Evolutionary conservation across 176 grass and related monocot species (phyloP), one percentile per base, ranked within the genome.

Genomic region (Avena insularis): DNA sequence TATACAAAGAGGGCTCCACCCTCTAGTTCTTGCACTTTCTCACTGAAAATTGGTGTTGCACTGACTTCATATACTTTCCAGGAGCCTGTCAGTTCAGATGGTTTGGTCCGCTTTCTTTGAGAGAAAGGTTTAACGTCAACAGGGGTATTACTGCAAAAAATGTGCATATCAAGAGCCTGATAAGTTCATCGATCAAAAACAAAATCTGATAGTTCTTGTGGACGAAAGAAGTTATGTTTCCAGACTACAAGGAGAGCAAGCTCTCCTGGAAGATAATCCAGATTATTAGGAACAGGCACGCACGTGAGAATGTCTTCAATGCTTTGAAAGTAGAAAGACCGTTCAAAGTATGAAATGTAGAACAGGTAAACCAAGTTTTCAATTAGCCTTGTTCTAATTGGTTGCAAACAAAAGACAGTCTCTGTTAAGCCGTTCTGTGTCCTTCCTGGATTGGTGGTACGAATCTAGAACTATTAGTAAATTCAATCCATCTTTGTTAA

Each of bases 31-130:
- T 87, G 69, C 17, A 49, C 77, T 55, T 89, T 69, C 77, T 85
- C 88, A 55, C 84, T 79, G 69, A 96, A 99, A 83, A 99, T 90
- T 63, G 97, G 97, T 80, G 90, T 96, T 48, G 97, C 94, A 78
- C 93, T 93, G 46, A 99, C 83, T 87, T 99, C 97, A 51, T 94
- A 99, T 57, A 99, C 92, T 85, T 99, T 99, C 97, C 97, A 99
- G 50, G 90, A 93, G 23, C 97, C 94, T 48, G 74, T 90, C 54
- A 99, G 89, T 81, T 99, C 92, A 75, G 90, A 98, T 83, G 94
- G 89, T 79, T 90, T 82, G 50, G 87, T 91, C 46, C 92, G 89
- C 73, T 83, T 94, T 89, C 97, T 94, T 87, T 96, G 90, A 55
- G 97, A 99, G 73, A 99, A 82, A 19, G 83, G 89, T 86, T 90